Base-by-base conservation (phyloP, 2,329 filamentous ascomycete species). In the Epichloe uncinata region DNA sequence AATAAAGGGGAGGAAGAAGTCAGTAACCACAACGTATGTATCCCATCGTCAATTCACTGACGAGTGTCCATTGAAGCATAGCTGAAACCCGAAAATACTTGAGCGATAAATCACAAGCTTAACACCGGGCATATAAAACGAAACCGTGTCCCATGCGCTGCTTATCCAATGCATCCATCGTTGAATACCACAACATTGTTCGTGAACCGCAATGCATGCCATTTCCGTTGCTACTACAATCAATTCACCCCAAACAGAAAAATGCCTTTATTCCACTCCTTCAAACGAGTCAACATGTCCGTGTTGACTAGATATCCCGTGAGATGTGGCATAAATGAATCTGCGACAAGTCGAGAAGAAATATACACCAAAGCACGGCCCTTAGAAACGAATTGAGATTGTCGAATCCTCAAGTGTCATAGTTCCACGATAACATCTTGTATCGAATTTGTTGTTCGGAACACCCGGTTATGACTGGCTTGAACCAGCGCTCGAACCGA, bases 401-500 rank as follows among this genome's bases (percentile, higher is more conserved):
- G n/a, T 33, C 26, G 13, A n/a, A 20, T 18, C 11, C 42, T 54
- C 52, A 37, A 43, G 50, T 59, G 13, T 50, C 53, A 62, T 47
- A 59, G 53, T 54, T 63, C 58, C 37, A 64, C 54, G 22, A 58
- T 53, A 47, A 56, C 59, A 26, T 57, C 58, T 12, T 57, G 56
- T 22, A 53, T 53, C 20, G 52, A 57, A 36, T 59, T 56, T 45
- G 61, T 56, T 51, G 60, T 50, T 26, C 65, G 57, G 33, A 53
- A 50, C 6, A 52, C 53, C 18, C 53, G 53, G 38, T 48, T 50
- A 13, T 57, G 55, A 45, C 61, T 61, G 38, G 57, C 58, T 38
- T 64, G 60, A 15, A 60, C 55, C 37, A 67, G 54, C n/a, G 65
- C 61, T 33, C 61, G 63, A 34, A 59, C 53, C 34, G 66, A 66